phyloP scores from a whole-genome alignment of 306 rosid species.

The Pueraria montana region DNA sequence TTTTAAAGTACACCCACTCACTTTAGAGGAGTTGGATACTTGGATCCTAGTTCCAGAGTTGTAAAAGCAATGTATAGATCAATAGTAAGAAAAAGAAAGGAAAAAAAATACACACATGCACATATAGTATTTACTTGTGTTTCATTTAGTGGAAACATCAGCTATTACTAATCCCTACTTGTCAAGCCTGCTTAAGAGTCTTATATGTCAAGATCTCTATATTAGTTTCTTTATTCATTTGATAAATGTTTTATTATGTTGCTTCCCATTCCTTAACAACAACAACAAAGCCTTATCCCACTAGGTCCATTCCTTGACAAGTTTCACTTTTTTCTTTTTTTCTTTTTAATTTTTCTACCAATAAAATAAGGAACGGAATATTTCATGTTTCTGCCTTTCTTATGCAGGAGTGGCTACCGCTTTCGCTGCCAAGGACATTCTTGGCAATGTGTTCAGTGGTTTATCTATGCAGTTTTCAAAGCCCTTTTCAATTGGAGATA shows the following conservation, averaged over 20 bases:
- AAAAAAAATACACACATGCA: neutral
- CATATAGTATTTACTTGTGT: neutral
- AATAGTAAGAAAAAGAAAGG: neutral
- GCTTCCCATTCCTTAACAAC: neutral
- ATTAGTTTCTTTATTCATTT: constrained; percentile 18
- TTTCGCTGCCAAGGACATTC: constrained; percentile 87
- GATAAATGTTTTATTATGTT: constrained; percentile 1
- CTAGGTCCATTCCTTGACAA: neutral
- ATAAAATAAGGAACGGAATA: neutral
- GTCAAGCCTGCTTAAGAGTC: neutral
- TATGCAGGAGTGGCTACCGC: constrained; percentile 93
- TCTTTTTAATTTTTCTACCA: neutral
- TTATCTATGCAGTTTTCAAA: constrained; percentile 85
- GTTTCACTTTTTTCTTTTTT: neutral
- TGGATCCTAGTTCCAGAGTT: neutral
- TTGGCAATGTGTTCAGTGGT: constrained; percentile 92
- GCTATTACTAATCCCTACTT: constrained; percentile 7
- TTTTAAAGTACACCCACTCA: neutral
- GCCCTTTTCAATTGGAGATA: constrained; percentile 97
- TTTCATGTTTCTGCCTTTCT: constrained; percentile 33
- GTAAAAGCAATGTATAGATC: constrained; percentile 7
- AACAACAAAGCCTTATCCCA: too few species aligned
- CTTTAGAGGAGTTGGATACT: neutral
- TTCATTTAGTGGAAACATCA: constrained; percentile 21
- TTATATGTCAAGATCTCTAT: constrained; percentile 7